Conservation (phyloP, 768 basidiomycete species). For the Termitomyces sp. region DNA sequence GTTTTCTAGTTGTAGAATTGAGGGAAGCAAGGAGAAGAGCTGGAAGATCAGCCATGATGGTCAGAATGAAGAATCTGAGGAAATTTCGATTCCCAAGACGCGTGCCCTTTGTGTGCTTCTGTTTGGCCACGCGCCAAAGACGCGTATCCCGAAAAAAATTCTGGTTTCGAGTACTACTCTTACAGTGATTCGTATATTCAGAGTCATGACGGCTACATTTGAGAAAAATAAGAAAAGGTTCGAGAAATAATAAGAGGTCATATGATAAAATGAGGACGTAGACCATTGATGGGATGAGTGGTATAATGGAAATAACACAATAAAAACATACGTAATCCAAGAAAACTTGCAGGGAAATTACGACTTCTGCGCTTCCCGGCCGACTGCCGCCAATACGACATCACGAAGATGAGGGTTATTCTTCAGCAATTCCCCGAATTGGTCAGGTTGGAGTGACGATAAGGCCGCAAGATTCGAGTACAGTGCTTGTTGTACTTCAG, state of each 20-base stretch:
- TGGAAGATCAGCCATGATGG: constrained; percentile 61
- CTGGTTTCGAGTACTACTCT: not conserved
- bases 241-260: not conserved
- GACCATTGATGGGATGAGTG: not conserved
- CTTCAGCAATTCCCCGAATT: constrained; percentile 33
- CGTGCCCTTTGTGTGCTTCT: constrained; percentile 13
- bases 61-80: not conserved
- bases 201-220: not conserved
- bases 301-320: not conserved
- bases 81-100: constrained; percentile 10
- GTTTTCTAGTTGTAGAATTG: constrained; percentile 63
- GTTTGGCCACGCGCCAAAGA: constrained; percentile 9
- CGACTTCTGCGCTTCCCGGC: constrained; percentile 18
- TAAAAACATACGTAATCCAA: constrained; percentile 1
- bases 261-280: not conserved
- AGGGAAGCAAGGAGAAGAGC: constrained; percentile 70
- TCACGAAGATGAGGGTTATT: constrained; percentile 36
- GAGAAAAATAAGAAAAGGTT: not conserved
- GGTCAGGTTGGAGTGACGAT: constrained; percentile 30
- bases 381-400: constrained; percentile 30
- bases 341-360: not conserved
- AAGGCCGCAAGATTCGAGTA: constrained; percentile 25
- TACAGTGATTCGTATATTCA: not conserved
- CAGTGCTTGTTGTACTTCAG: constrained; percentile 10
- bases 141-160: not conserved